Conservation (phyloP, 306 rosid species). For the Malus sieversii region DNA sequence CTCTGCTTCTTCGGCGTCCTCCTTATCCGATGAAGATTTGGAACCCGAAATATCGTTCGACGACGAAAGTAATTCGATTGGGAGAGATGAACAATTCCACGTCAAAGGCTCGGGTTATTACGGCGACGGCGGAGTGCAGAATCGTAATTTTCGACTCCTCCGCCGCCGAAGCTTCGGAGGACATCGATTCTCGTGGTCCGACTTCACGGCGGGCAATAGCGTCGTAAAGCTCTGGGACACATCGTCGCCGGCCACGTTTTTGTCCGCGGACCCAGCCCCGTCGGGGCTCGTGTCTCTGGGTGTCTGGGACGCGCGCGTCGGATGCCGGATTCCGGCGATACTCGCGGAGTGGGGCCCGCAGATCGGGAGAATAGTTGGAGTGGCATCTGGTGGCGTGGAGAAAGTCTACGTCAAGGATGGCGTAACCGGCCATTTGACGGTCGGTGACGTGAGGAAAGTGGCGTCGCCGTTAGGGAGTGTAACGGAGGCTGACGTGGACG, state of each 20-base stretch:
- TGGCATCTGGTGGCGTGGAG: constrained; percentile 28
- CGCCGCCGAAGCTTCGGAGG: constrained; percentile 40
- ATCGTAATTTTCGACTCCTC: constrained; percentile 3
- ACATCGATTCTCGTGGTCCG: constrained; percentile 50
- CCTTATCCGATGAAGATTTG: constrained; percentile 13
- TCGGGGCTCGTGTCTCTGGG: constrained; percentile 23
- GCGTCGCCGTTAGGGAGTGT: constrained; percentile 30
- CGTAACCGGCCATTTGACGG: constrained; percentile 23
- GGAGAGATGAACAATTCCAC: constrained; percentile 27
- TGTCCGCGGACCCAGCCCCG: constrained; percentile 16
- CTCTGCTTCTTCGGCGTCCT: constrained; percentile 13
- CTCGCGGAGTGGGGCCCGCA: constrained; percentile 55
- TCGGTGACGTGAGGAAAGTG: constrained; percentile 57
- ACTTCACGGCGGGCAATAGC: constrained; percentile 42
- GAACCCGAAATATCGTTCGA: constrained; percentile 16
- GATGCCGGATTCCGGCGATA: constrained; percentile 43
- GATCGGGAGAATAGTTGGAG: constrained; percentile 30
- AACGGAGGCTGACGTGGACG: constrained; percentile 28
- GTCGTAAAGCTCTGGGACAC: constrained; percentile 82
- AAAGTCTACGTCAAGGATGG: constrained; percentile 44
- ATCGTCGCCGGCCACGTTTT: constrained; percentile 24
- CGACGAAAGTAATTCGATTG: background rate
- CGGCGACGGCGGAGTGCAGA: constrained; percentile 14
- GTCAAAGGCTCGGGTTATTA: constrained; percentile 29
- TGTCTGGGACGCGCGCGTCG: constrained; percentile 62